phyloP scores from a whole-genome alignment of 805 yeast species.

The Spathaspora boniae region DNA sequence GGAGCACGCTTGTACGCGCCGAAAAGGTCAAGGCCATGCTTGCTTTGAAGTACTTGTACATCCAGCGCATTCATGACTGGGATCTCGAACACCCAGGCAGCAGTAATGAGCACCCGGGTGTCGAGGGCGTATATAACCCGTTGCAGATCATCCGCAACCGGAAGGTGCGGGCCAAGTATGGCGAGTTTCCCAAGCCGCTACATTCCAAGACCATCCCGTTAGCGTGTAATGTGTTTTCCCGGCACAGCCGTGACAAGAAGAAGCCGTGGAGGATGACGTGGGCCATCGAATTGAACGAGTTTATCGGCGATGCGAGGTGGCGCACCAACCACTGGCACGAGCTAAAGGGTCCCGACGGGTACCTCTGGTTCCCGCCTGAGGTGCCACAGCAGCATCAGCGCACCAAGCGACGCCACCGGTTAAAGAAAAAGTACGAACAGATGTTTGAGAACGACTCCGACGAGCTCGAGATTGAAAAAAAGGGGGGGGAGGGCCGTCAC shows the following conservation, averaged over 20 bases:
- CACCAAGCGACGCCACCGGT: constrained; percentile 3
- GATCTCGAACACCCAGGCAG: constrained; percentile 15
- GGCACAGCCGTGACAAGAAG: constrained; percentile 19
- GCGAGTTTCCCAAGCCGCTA: constrained; percentile 44
- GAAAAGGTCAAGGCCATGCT: constrained; percentile 47
- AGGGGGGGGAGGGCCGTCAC: constrained; percentile 20
- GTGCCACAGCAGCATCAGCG: neutral
- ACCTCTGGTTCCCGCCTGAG: constrained; percentile 48
- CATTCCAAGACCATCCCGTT: constrained; percentile 50
- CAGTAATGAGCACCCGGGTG: constrained; percentile 37
- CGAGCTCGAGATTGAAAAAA: neutral
- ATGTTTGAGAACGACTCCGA: constrained; percentile 19
- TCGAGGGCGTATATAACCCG: constrained; percentile 77
- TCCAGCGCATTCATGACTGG: constrained; percentile 40
- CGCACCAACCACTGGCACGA: constrained; percentile 53
- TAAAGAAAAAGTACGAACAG: constrained; percentile 24
- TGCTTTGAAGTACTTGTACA: constrained; percentile 46
- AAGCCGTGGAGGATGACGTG: constrained; percentile 47
- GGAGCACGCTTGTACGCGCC: constrained; percentile 41
- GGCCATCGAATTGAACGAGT: constrained; percentile 64
- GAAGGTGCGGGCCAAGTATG: constrained; percentile 49
- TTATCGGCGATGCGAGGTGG: constrained; percentile 57
- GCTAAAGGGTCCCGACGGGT: constrained; percentile 41
- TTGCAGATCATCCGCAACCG: constrained; percentile 78
- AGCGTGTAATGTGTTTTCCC: constrained; percentile 63